Base-by-base conservation (phyloP, 805 yeast genomes). In the Groenewaldozyma salmanticensis region DNA sequence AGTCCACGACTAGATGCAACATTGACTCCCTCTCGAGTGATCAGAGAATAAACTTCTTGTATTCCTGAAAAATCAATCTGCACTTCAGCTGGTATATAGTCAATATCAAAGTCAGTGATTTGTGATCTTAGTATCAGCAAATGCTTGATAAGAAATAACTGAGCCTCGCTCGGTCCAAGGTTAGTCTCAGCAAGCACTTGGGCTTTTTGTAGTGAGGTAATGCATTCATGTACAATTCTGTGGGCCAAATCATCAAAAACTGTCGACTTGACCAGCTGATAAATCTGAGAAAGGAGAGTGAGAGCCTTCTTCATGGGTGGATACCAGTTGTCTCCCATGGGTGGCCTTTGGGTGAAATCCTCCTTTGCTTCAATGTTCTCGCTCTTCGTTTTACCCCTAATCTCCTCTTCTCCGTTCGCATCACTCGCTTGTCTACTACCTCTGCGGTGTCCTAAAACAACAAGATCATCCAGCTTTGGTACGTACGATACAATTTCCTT, bases 161-260 rank as follows among this genome's bases (percentile, higher is more conserved):
- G 74, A 0, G 82, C 68, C 50, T 80, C 88, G 7, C 67, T 45
- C 2, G 65, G 51, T 0, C 85, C 83, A 21, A 72, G 60, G 49
- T 69, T 62, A 4, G 65, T 51, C 27, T 58, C 50, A 4, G 75
- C 68, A 19, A 73, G 52, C 3, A 66, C 62, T 48, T 71, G 71
- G 9, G 81, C 80, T 13, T 64, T 60, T 42, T 72, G 71, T 50
- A 86, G 60, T 4, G 92, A 75, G 13, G 63, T 53, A 29, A 86
- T 72, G 51, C 92, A 79, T 34, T 81, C 72, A 55, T 84, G 95
- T 3, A 90, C 82, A 39, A 86, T 78, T 42, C 81, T 76, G 57
- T 86, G 95, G 0, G 96, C 95, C 48, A 88, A 62, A 54, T 85
- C 95, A 57, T 86, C 95, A 62, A 88, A 90, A 1, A 86, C 82